Conservation (phyloP, 202 grass and related monocot genomes). For the Schoenoplectus triqueter region DNA sequence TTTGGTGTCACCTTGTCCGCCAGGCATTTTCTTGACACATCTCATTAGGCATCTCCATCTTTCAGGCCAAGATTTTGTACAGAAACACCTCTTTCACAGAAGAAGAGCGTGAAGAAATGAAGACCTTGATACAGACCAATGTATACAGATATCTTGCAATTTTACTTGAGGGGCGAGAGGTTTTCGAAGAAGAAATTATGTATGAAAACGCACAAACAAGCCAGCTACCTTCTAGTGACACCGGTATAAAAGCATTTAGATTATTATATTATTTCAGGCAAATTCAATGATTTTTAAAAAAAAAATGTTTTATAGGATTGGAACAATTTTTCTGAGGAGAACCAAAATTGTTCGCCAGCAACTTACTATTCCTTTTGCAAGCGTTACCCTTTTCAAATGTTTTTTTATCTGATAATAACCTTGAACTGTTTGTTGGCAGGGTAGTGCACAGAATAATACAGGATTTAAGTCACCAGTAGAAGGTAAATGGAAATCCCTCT, state of each 20-base stretch:
- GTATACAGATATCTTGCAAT: constrained; percentile 84
- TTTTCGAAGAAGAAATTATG: constrained; percentile 84
- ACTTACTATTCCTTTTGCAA: constrained; percentile 4
- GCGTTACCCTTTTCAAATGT: not conserved
- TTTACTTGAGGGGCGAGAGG: constrained; percentile 84
- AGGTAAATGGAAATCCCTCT: constrained; percentile 2
- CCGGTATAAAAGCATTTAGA: constrained; percentile 42
- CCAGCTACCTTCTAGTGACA: constrained; percentile 50
- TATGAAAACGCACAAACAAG: constrained; percentile 47
- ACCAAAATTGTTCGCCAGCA: not conserved
- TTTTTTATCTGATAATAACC: not conserved
- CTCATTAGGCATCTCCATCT: constrained; percentile 35
- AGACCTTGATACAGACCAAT: constrained; percentile 86
- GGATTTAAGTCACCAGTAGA: not conserved
- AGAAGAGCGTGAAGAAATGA: constrained; percentile 77
- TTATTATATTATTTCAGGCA: not conserved
- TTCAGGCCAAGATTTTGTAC: constrained; percentile 87
- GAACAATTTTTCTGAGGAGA: not conserved
- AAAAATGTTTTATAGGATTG: not conserved
- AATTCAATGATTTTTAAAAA: not conserved
- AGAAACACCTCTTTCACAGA: constrained; percentile 67
- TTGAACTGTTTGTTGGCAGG: not conserved
- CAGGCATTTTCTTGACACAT: constrained; percentile 28
- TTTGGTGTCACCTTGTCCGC: not conserved
- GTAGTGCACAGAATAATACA: not conserved